Evolutionary conservation across 331 rosid genomes (phyloP), one percentile per base, ranked within the genome.

Genomic region (Phaseolus coccineus): DNA sequence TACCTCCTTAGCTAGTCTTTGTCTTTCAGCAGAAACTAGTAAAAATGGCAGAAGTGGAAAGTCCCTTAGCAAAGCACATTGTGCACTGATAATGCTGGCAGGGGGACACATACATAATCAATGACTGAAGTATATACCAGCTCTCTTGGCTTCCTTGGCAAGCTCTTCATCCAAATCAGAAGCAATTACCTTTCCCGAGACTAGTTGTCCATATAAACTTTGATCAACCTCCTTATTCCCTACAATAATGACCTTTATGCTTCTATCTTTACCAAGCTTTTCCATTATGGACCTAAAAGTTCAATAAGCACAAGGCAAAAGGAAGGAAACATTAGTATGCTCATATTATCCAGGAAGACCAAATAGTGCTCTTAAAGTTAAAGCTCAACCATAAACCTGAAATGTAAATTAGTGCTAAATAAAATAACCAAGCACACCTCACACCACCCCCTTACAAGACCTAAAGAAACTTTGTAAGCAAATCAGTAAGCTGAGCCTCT

Each of bases 11-110:
- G 97, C 94, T 73, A 95, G 84, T 79, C 95, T 93, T 76, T 90
- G 93, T 88, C 86, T 95, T 87, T 93, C 93, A 24, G 96, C 97
- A 70, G 93, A 87, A 85, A 77, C 98, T 95, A 84, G 50, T 77
- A 83, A 83, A 76, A 84, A 72, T 56, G 76, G 58, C 78, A 85
- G 39, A 82, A 85, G 31, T 1, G 28, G 42, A 64, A 76, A 80
- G 61, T 71, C 76, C 76, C 79, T 80, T 51, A 82, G 85, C 50
- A 77, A 33, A 69, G 64, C 70, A 68, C 62, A 79, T 67, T 76
- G 63, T n/a, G 72, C 52, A 73, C 70, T 77, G 39, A 71, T 81
- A 77, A 77, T 39, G 40, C 82, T 64, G 62, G 82, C 57, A 78
- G 69, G 71, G 78, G 75, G 78, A 39, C 57, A 74, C 52, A 22